phyloP scores from a whole-genome alignment of 78 protist species.

The Dictyostelium intermedium region DNA sequence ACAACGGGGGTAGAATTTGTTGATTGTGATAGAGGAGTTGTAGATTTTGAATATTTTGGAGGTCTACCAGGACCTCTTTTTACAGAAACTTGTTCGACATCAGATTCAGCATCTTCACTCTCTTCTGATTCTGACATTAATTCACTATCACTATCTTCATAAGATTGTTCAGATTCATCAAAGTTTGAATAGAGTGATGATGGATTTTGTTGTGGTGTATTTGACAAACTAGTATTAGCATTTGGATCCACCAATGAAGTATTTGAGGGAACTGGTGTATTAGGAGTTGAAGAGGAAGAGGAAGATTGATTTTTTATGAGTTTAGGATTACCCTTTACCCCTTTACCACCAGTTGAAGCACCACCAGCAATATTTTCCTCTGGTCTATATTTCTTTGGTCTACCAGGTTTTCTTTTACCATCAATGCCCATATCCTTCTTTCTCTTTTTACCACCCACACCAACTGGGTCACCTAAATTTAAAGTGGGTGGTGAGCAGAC shows the following conservation, averaged over 20 bases:
- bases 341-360: not conserved
- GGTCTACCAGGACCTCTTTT: slow-evolving; percentile 65
- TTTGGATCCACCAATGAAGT: not conserved
- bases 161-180: not conserved
- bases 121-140: not conserved
- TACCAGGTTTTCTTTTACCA: not conserved
- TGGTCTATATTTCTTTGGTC: not conserved
- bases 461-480: not conserved
- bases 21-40: not conserved
- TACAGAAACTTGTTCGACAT: not conserved
- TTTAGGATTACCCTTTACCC: not conserved
- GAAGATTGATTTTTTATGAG: not conserved
- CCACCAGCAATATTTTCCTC: not conserved
- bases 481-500: not conserved
- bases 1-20: not conserved
- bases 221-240: not conserved
- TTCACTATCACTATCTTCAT: not conserved
- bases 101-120: not conserved
- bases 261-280: not conserved
- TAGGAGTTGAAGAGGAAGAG: not conserved
- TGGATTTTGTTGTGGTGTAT: not conserved
- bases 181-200: not conserved
- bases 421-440: not conserved
- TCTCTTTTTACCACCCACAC: not conserved
- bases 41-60: slow-evolving; percentile 23